Base-by-base conservation (phyloP, 495 filamentous ascomycete species). In the Antarctomyces pellizariae region DNA sequence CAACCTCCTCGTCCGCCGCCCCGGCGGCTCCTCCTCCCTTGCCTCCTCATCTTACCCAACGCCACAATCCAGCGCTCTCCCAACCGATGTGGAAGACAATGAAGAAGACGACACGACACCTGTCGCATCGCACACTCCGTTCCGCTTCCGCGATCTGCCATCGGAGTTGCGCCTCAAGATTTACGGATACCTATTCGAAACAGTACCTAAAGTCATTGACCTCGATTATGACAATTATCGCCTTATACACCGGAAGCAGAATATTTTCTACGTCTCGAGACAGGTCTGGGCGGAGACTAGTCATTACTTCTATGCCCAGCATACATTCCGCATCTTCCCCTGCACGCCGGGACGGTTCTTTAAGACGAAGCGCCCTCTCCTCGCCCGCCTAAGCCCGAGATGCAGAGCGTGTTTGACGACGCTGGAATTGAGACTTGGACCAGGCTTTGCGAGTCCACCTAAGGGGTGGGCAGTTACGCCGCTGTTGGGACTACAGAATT, bases 311-410 rank as follows among this genome's bases (percentile, higher is more conserved):
- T 89, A 79, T 47, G 63, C 66, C 36, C 59, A 52, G 16, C 71
- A 75, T 39, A 72, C 67, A 4, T 75, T 86, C 44, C 73, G 76
- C 22, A 43, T 89, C 21, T 89, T 83, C 36, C 71, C 71, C 3
- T 63, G 66, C 12, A 61, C 73, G 34, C 68, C 72, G 22, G 71
- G 74, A 21, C 64, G 62, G 28, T 64, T 62, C 48, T 59, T 60
- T 32, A 62, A 69, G 46, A 67, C 58, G 11, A 66, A 67, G 41
- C 53, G 48, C 27, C 68, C 70, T 0, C 54, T 76, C 2, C 52
- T 75, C 11, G 62, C 71, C 5, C 65, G 71, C 13, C 54, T 82
- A 33, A 66, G 68, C 9, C 43, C 58, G 9, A 56, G 54, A 13
- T 78, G 83, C 52, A 68, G 72, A 20, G 46, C 55, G 4, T 61